Evolutionary conservation across 345 rosid species (phyloP).

Genomic region (Rhizophora apiculata): DNA sequence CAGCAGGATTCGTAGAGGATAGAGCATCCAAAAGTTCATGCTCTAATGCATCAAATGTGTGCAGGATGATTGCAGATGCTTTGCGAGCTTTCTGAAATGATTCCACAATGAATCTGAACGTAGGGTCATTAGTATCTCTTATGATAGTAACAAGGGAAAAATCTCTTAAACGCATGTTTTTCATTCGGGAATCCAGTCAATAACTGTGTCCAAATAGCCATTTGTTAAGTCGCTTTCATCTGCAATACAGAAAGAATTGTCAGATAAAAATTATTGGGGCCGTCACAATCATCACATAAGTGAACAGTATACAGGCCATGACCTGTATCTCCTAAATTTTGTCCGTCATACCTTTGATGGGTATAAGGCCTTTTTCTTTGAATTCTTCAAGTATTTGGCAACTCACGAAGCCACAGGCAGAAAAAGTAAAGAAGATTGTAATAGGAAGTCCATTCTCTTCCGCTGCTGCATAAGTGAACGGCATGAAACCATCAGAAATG

Average conservation of each 20-base stretch:
- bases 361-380: background rate
- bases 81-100: background rate
- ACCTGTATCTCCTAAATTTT: background rate
- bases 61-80: conserved; percentile 34
- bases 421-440: conserved; percentile 21
- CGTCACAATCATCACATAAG: background rate
- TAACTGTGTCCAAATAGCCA: conserved; percentile 31
- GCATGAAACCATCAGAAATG: conserved; percentile 42
- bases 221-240: conserved; percentile 26
- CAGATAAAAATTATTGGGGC: background rate
- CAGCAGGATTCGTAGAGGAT: conserved; percentile 18
- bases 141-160: conserved; percentile 31
- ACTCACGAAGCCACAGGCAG: conserved; percentile 5
- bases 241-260: conserved; percentile 10
- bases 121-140: conserved; percentile 23
- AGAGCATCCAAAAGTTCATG: conserved; percentile 18
- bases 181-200: conserved; percentile 47
- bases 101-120: conserved; percentile 22
- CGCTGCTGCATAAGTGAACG: conserved; percentile 41
- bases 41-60: conserved; percentile 36
- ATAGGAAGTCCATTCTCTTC: conserved; percentile 30
- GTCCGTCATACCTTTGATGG: background rate
- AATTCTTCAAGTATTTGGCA: background rate
- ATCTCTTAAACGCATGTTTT: conserved; percentile 35
- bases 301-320: background rate